phyloP scores from a whole-genome alignment of 257 asterid genomes.

The Scutellaria minor region DNA sequence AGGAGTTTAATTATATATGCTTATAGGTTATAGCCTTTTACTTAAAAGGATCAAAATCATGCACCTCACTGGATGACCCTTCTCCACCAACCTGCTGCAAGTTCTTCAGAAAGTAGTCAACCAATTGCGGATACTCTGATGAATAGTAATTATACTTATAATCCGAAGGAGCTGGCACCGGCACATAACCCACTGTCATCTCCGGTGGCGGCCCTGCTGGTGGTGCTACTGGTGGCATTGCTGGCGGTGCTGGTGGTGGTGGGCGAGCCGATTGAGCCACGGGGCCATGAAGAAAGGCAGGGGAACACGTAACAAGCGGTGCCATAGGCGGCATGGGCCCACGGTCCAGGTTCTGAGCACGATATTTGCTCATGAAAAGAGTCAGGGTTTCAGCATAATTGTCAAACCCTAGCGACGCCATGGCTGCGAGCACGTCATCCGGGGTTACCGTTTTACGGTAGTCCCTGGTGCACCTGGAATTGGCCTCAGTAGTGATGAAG shows the following conservation, averaged over 20 bases:
- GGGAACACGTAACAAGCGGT: background rate
- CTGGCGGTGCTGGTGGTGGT: background rate
- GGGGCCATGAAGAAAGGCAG: background rate
- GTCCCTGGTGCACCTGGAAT: slow-evolving; percentile 30
- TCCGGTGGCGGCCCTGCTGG: background rate
- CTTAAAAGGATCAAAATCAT: slow-evolving; percentile 20
- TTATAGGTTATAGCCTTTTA: background rate
- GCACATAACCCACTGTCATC: background rate
- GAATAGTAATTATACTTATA: background rate
- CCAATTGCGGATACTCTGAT: background rate
- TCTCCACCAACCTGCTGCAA: slow-evolving; percentile 1
- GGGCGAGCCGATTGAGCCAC: slow-evolving; percentile 14
- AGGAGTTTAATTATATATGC: background rate
- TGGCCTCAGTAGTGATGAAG: slow-evolving; percentile 38
- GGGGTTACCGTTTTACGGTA: slow-evolving; percentile 33
- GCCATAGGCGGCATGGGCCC: background rate
- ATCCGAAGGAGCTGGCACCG: background rate
- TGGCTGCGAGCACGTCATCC: slow-evolving; percentile 36
- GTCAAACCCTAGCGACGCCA: slow-evolving; percentile 31
- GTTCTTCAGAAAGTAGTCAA: background rate
- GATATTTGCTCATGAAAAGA: slow-evolving; percentile 31
- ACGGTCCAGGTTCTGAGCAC: slow-evolving; percentile 18
- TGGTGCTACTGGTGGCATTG: too few species aligned
- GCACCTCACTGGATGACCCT: slow-evolving; percentile 6
- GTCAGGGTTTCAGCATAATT: slow-evolving; percentile 32